A percentile compares a stretch with the other conserved stretches of the same genome.
Evolutionary conservation across 192 early-diverging fungal species (phyloP).

Genomic region (Coemansia sp.): DNA sequence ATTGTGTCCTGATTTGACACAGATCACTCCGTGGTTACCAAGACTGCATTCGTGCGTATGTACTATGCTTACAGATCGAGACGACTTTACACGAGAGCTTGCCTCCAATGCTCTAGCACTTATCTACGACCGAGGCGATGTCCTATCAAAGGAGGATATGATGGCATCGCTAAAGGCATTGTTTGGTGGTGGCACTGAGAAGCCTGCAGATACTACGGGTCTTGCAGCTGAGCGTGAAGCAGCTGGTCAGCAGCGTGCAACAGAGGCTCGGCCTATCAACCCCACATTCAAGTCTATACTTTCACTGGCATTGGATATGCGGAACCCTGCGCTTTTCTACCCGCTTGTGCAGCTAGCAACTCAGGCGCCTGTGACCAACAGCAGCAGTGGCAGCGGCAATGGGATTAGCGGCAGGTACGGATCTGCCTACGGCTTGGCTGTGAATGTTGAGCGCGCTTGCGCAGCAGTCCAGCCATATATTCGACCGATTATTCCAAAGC

Average conservation of each 20-base stretch:
- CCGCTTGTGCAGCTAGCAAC: slow-evolving; percentile 92
- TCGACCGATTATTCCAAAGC: slow-evolving; percentile 72
- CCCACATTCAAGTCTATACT: slow-evolving; percentile 80
- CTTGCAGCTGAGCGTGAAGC: neutral
- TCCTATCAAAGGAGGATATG: slow-evolving; percentile 33
- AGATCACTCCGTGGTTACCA: slow-evolving; percentile 55
- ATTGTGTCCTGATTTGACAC: slow-evolving; percentile 24
- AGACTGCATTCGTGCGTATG: slow-evolving; percentile 79
- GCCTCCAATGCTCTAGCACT: slow-evolving; percentile 38
- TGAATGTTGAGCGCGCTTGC: slow-evolving; percentile 77
- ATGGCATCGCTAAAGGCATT: slow-evolving; percentile 38
- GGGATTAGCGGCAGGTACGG: neutral
- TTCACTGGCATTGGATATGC: slow-evolving; percentile 90
- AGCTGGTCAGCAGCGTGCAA: slow-evolving; percentile 3
- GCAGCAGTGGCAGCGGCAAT: slow-evolving; percentile 63
- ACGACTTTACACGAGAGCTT: slow-evolving; percentile 60
- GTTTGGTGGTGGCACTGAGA: slow-evolving; percentile 24
- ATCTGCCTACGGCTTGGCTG: slow-evolving; percentile 83
- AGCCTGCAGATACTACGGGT: slow-evolving; percentile 6
- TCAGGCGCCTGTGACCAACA: slow-evolving; percentile 88
- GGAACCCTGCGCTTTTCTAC: slow-evolving; percentile 91
- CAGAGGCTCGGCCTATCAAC: slow-evolving; percentile 30
- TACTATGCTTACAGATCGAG: slow-evolving; percentile 74
- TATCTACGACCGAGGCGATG: slow-evolving; percentile 43
- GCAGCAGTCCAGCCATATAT: slow-evolving; percentile 81